Evolutionary conservation across 1,139 yeast species (phyloP).

Genomic region (Debaryomyces coudertii): DNA sequence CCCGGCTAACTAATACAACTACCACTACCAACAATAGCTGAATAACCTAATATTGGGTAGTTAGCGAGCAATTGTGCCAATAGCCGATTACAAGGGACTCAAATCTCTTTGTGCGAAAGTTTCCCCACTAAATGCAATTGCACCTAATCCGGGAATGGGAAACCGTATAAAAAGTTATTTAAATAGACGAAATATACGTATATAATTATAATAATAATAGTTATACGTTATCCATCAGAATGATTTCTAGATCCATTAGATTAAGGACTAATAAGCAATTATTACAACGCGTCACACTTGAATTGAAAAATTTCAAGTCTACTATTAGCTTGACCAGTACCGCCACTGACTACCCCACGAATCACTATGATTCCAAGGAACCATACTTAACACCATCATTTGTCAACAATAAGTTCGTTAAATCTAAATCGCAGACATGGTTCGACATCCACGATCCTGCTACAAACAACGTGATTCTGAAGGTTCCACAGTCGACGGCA

Average conservation of each 20-base stretch:
- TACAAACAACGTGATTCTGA: constrained; percentile 65
- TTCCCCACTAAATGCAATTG: constrained; percentile 1
- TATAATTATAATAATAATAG: neutral
- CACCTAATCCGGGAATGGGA: constrained; percentile 10
- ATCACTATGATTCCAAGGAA: constrained; percentile 43
- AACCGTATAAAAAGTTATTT: constrained; percentile 7
- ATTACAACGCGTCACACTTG: constrained; percentile 8
- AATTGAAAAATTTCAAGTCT: constrained; percentile 23
- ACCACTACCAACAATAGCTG: neutral
- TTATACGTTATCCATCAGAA: neutral
- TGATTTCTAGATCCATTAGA: constrained; percentile 18
- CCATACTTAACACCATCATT: constrained; percentile 58
- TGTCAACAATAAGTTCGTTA: constrained; percentile 59
- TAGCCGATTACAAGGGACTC: neutral
- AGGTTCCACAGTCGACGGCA: constrained; percentile 74
- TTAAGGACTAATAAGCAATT: constrained; percentile 6
- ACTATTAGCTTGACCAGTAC: constrained; percentile 33
- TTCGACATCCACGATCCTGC: constrained; percentile 79
- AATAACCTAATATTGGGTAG: neutral
- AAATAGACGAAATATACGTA: no score
- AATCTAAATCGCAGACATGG: constrained; percentile 63
- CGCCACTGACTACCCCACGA: constrained; percentile 44
- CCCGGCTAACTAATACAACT: neutral
- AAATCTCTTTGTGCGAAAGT: neutral
- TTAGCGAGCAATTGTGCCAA: neutral